Base-by-base conservation (phyloP, 2,329 filamentous ascomycete species). In the Calonectria ilicicola region DNA sequence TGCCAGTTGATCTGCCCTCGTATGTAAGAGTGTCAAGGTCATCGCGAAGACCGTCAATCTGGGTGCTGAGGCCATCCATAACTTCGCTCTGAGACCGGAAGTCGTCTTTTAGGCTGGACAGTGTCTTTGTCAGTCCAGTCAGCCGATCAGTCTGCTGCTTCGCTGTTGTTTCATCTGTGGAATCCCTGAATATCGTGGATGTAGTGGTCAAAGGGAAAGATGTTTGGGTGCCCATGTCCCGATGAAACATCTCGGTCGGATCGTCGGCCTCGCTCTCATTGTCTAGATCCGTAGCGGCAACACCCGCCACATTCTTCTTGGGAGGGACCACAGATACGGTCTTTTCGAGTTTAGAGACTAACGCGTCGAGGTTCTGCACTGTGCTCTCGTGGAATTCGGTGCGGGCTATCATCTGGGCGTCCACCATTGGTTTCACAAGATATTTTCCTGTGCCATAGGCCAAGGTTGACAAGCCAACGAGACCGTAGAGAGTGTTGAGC, bases 141-240 rank as follows among this genome's bases (percentile, higher is more conserved):
- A 92, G 81, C 17, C 84, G 84, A 17, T 83, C 81, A 10, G 84
- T 82, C 64, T 91, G 88, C 40, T 77, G 77, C 75, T 84, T 83
- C 17, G 82, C 51, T 67, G 80, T 49, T 62, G 82, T 74, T 78
- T 84, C 78, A 32, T 69, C 67, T 10, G 71, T 64, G 8, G 68
- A 64, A 62, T 69, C 40, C 15, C 65, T 58, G 23, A 76, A 66
- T 10, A 77, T 72, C 17, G 73, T 72, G 1, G 76, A 69, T 19
- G 65, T 65, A 1, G 44, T 47, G 32, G 63, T 74, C 32, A 78
- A 70, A n/a, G 81, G 77, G 56, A 80, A 78, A 26, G 91, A 92
- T 0, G 94, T 97, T 83, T 97, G 94, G 1, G 94, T 94, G 75
- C 93, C 94, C 72, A 95, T 89, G 80, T 97, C 94, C 56, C 94